Conservation (phyloP, 2,329 filamentous ascomycete genomes). For the Emydomyces testavorans region DNA sequence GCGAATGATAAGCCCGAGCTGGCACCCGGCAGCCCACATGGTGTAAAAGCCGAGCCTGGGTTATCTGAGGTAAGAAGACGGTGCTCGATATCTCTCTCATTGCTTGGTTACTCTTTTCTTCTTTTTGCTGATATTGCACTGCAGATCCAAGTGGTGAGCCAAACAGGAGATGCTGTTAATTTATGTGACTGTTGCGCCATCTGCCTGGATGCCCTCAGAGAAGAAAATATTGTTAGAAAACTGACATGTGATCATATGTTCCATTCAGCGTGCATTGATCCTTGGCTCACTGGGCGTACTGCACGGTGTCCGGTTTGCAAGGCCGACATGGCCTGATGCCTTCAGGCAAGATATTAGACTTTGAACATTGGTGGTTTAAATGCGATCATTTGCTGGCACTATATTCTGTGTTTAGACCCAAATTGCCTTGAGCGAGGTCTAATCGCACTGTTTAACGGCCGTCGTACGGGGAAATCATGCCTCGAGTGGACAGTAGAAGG, state of each 20-base stretch:
- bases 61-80: not conserved
- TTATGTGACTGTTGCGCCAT: conserved; percentile 1
- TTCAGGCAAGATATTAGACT: not conserved
- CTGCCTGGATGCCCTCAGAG: not conserved
- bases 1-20: not conserved
- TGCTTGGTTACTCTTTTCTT: not conserved
- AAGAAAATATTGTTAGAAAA: not conserved
- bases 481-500: no score
- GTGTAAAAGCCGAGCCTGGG: not conserved
- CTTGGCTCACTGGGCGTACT: conserved; percentile 4
- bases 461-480: no score
- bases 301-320: conserved; percentile 7
- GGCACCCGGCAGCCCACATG: not conserved
- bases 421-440: no score
- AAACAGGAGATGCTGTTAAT: not conserved
- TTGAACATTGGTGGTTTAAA: no score
- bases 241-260: conserved; percentile 6
- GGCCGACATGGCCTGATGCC: not conserved
- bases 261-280: conserved; percentile 4
- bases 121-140: not conserved
- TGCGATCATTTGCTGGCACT: no score
- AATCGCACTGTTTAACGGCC: no score
- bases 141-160: not conserved
- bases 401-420: no score
- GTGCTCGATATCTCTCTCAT: no score